Base-by-base conservation (phyloP, 176 grass and related monocot species). In the Aegilops umbellulata region DNA sequence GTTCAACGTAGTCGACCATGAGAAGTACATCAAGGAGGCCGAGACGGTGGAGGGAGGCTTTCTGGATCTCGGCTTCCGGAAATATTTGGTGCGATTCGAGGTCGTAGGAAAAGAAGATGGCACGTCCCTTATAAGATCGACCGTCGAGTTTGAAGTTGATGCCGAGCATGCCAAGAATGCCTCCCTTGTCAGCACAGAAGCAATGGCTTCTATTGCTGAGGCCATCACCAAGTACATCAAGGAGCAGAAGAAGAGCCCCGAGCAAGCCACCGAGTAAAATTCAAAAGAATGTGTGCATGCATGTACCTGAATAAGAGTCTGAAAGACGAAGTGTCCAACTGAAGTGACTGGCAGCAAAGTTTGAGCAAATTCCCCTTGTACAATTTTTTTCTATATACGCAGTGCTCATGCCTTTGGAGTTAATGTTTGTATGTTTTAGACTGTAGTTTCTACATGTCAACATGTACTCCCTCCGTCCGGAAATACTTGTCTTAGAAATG, bases 21-120 rank as follows among this genome's bases (percentile, higher is more conserved):
- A 79, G 20, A 63, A 79, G n/a, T 79, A 79, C 32, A 22, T 62
- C 32, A 79, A 79, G 57, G 76, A 79, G 76, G 6, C 76, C 3
- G 22, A 79, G 1, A 8, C 12, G 3, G 7, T 79, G 0, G 55
- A 62, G 7, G 76, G 76, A 3, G 76, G 60, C 76, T 1, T 79
- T 25, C 22, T 79, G 1, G 36, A 41, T 20, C 76, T 79, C 20
- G 53, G 76, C 12, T 79, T 79, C 19, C 49, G 13, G 31, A 60
- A 34, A 22, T 25, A 61, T 8, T 3, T 79, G 53, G 20, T 79
- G 10, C 76, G 76, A 5, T 7, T 79, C 20, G 55, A 62, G 76
- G 35, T 79, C 8, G 22, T 61, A 17, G 31, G 47, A 6, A 62
- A 79, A 3, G 51, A n/a, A 23, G 26, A 32, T 29, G 76, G 36